Evolutionary conservation across 1,284 basidiomycete genomes (phyloP).

Genomic region (Kalmanozyma brasiliensis): DNA sequence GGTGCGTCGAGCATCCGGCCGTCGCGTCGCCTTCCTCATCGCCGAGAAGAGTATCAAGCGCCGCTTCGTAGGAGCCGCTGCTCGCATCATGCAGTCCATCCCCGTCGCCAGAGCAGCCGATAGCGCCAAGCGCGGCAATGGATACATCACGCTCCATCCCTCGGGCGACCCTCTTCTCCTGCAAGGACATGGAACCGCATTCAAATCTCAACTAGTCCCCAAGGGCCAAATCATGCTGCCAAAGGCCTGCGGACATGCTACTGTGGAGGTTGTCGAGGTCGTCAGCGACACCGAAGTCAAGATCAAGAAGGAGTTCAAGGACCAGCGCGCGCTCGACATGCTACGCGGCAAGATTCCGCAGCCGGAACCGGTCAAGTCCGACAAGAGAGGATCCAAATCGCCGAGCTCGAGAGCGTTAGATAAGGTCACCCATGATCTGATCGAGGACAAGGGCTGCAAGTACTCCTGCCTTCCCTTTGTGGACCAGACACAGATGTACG

Average conservation of each 20-base stretch:
- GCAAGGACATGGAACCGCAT: slow-evolving; percentile 82
- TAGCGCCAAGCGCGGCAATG: slow-evolving; percentile 81
- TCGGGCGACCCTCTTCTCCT: slow-evolving; percentile 73
- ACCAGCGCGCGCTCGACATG: slow-evolving; percentile 63
- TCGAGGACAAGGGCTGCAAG: slow-evolving; percentile 42
- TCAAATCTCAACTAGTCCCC: slow-evolving; percentile 79
- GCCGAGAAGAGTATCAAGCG: slow-evolving; percentile 93
- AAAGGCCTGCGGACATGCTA: slow-evolving; percentile 80
- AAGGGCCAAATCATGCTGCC: slow-evolving; percentile 89
- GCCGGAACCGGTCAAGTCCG: slow-evolving; percentile 26
- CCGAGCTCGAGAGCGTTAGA: slow-evolving; percentile 15
- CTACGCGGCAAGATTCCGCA: slow-evolving; percentile 54
- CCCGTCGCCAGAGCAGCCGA: slow-evolving; percentile 94
- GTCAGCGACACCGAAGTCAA: slow-evolving; percentile 82
- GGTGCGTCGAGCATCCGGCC: slow-evolving; percentile 81
- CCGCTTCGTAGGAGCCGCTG: slow-evolving; percentile 83
- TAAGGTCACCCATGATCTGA: slow-evolving; percentile 25
- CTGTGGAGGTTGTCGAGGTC: slow-evolving; percentile 87
- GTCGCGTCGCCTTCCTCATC: slow-evolving; percentile 87
- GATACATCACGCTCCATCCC: slow-evolving; percentile 78
- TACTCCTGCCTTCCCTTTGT: slow-evolving; percentile 71
- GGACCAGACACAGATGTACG: slow-evolving; percentile 94
- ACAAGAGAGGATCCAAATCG: slow-evolving; percentile 21
- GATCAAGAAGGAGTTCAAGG: slow-evolving; percentile 85
- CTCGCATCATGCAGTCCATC: slow-evolving; percentile 78